phyloP scores from a whole-genome alignment of 1,284 basidiomycete species.

The Spongiforma sp. region DNA sequence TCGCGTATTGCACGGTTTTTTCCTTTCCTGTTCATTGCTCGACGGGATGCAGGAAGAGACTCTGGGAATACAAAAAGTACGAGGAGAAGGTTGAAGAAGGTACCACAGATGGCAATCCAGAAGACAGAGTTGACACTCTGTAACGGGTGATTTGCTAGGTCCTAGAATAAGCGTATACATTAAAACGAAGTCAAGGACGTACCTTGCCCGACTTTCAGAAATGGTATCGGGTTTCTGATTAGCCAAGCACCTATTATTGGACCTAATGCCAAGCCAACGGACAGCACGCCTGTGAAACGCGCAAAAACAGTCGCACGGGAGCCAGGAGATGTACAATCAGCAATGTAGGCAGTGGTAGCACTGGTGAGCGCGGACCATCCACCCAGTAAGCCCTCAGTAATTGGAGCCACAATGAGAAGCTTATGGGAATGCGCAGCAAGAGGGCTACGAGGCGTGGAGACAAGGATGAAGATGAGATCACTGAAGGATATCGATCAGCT shows the following conservation, averaged over 20 bases:
- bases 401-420: slow-evolving; percentile 81
- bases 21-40: slow-evolving; percentile 38
- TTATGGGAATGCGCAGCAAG: slow-evolving; percentile 71
- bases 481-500: slow-evolving; percentile 42
- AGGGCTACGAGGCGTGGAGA: slow-evolving; percentile 70
- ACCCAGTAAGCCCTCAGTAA: slow-evolving; percentile 84
- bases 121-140: slow-evolving; percentile 60
- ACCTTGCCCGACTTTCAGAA: slow-evolving; percentile 36
- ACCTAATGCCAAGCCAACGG: slow-evolving; percentile 75
- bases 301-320: slow-evolving; percentile 84
- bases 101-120: slow-evolving; percentile 56
- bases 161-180: slow-evolving; percentile 9
- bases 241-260: slow-evolving; percentile 76
- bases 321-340: slow-evolving; percentile 85
- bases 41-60: slow-evolving; percentile 56
- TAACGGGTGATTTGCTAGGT: slow-evolving; percentile 28
- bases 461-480: slow-evolving; percentile 80
- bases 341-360: slow-evolving; percentile 83
- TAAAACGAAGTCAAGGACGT: background rate
- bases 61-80: slow-evolving; percentile 69
- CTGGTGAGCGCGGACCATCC: slow-evolving; percentile 86
- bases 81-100: slow-evolving; percentile 54
- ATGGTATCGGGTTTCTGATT: slow-evolving; percentile 59
- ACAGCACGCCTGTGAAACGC: slow-evolving; percentile 74
- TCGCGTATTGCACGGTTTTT: slow-evolving; percentile 38